Percentiles rank a stretch among this genome's conserved stretches.
phyloP scores from a whole-genome alignment of 2,329 filamentous ascomycete species.

The Corinectria fuckeliana region DNA sequence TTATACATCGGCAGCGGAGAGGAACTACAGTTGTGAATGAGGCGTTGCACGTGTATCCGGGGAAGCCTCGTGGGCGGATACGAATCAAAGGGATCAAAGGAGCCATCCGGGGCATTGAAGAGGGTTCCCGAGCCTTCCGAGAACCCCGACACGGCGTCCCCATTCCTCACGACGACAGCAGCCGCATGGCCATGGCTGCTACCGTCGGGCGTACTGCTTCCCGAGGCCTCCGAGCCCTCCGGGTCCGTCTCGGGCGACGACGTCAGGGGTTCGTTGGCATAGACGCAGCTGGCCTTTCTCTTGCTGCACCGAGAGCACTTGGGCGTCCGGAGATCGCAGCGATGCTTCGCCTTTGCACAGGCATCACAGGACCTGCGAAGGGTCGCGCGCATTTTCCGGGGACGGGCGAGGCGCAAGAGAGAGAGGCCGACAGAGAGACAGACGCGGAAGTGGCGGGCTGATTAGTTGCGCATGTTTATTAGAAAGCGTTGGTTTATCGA shows the following conservation, averaged over 20 bases:
- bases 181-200: not conserved
- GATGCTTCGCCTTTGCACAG: constrained; percentile 62
- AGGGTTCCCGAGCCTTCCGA: constrained; percentile 12
- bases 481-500: no score
- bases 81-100: constrained; percentile 62
- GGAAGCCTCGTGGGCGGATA: constrained; percentile 61
- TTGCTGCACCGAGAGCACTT: constrained; percentile 62
- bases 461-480: no score
- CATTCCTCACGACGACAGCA: not conserved
- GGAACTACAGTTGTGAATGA: constrained; percentile 62
- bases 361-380: constrained; percentile 63
- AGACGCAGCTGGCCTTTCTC: constrained; percentile 54
- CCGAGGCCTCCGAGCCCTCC: constrained; percentile 16
- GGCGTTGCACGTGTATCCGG: constrained; percentile 56
- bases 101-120: constrained; percentile 40
- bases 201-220: not conserved
- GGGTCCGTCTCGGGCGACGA: not conserved
- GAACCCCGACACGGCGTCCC: not conserved
- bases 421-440: no score
- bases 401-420: no score
- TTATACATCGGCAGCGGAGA: not conserved
- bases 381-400: constrained; percentile 58
- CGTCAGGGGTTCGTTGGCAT: constrained; percentile 60
- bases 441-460: no score
- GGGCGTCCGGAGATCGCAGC: constrained; percentile 61